These are phyloP conservation scores for Pseudozyma pruni DNA, from an alignment of 1,284 basidiomycete genomes.

Conservation along the genomic window DNA sequence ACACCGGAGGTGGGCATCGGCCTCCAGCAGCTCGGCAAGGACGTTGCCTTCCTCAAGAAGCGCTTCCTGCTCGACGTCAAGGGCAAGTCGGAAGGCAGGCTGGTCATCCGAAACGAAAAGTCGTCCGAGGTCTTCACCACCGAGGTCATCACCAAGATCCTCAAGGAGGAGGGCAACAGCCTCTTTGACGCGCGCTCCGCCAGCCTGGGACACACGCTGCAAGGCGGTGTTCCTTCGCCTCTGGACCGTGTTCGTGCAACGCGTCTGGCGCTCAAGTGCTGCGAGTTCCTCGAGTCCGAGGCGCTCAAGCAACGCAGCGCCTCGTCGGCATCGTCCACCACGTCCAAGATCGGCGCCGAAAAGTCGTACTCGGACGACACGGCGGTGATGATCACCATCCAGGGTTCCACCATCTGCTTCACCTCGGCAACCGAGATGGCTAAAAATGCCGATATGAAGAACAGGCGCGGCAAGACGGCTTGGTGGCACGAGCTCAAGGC, in stretches of 20 bases:
- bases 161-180: conserved; percentile 88
- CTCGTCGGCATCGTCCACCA: conserved; percentile 26
- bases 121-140: conserved; percentile 90
- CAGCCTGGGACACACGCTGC: conserved; percentile 92
- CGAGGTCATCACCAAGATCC: conserved; percentile 89
- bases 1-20: conserved; percentile 91
- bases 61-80: conserved; percentile 86
- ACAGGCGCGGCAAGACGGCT: conserved; percentile 80
- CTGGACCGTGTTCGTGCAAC: conserved; percentile 91
- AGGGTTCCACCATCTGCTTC: conserved; percentile 81
- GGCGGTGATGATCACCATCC: conserved; percentile 90
- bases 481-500: conserved; percentile 77
- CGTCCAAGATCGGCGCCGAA: conserved; percentile 41
- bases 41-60: conserved; percentile 88
- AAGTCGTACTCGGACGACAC: conserved; percentile 71
- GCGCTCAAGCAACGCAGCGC: conserved; percentile 71
- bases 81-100: conserved; percentile 89
- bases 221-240: conserved; percentile 93
- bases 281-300: conserved; percentile 90
- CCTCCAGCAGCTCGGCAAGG: conserved; percentile 81
- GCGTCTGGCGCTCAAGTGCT: conserved; percentile 88
- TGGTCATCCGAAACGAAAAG: conserved; percentile 84
- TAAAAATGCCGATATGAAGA: conserved; percentile 86
- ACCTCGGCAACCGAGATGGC: conserved; percentile 86
- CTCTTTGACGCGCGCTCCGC: conserved; percentile 96